These are phyloP conservation scores for Adenanthera pavonina DNA, from an alignment of 306 rosid genomes.

Conservation along the genomic window DNA sequence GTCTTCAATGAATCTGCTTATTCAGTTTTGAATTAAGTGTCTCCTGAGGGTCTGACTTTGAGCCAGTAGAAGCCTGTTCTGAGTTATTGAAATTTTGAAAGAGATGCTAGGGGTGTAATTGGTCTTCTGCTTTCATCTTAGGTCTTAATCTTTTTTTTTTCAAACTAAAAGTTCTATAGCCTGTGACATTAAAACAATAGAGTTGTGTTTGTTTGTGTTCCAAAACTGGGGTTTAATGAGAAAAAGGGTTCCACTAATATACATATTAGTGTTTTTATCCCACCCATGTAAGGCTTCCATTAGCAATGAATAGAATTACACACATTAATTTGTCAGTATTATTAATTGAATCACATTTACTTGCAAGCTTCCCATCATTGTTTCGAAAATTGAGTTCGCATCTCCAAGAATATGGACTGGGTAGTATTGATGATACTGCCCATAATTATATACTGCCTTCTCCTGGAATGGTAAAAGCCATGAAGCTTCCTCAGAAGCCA, in stretches of 20 bases:
- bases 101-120: neutral
- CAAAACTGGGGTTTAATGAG: neutral
- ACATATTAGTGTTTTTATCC: neutral
- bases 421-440: neutral
- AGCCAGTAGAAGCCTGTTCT: neutral
- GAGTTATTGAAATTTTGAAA: too few species aligned
- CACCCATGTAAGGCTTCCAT: neutral
- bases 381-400: too few species aligned
- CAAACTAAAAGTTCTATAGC: neutral
- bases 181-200: neutral
- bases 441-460: too few species aligned
- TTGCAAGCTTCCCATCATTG: too few species aligned
- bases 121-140: too few species aligned
- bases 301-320: neutral
- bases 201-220: neutral
- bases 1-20: neutral
- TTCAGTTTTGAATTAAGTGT: neutral
- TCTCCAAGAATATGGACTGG: neutral
- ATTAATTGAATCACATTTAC: neutral
- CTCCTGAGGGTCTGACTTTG: neutral
- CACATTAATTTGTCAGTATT: too few species aligned
- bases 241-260: neutral
- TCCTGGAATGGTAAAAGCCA: too few species aligned
- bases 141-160: too few species aligned
- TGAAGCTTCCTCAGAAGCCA: too few species aligned